Evolutionary conservation across 495 filamentous ascomycete species (phyloP).

Genomic region (Penicilliopsis zonata): DNA sequence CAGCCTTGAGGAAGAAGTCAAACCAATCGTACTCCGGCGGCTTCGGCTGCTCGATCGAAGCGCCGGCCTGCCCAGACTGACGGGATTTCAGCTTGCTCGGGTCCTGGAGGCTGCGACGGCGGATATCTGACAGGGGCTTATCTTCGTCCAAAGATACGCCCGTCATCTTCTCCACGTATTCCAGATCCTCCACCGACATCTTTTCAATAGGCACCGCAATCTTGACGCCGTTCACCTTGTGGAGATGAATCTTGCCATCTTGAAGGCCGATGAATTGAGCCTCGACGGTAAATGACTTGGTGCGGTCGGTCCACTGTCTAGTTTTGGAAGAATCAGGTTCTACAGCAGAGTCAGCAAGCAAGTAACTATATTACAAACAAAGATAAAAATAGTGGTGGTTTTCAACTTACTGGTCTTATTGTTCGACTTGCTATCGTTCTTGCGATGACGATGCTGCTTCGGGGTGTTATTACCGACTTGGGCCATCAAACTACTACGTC

Average conservation of each 20-base stretch:
- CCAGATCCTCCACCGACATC: constrained; percentile 90
- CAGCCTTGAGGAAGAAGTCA: constrained; percentile 89
- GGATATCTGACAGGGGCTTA: constrained; percentile 81
- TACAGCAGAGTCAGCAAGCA: constrained; percentile 20
- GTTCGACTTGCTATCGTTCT: constrained; percentile 51
- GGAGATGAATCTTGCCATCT: constrained; percentile 94
- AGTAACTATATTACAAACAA: not conserved
- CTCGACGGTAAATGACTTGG: constrained; percentile 92
- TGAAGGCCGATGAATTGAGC: constrained; percentile 85
- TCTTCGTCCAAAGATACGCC: constrained; percentile 92
- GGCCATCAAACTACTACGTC: constrained; percentile 52
- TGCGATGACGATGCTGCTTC: constrained; percentile 52
- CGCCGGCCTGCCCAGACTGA: constrained; percentile 27
- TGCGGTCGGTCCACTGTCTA: constrained; percentile 87
- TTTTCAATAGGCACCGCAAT: constrained; percentile 92
- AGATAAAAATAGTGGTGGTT: not conserved
- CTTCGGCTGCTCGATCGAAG: constrained; percentile 43
- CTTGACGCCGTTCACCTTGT: constrained; percentile 96
- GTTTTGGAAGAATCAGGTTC: constrained; percentile 78
- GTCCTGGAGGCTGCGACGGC: constrained; percentile 23
- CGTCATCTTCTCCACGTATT: constrained; percentile 80
- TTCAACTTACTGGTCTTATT: constrained; percentile 62
- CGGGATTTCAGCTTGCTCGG: constrained; percentile 9
- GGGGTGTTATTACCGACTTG: constrained; percentile 44
- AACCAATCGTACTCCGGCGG: constrained; percentile 84